phyloP scores from a whole-genome alignment of 768 basidiomycete genomes.

The Suillus ampliporus region DNA sequence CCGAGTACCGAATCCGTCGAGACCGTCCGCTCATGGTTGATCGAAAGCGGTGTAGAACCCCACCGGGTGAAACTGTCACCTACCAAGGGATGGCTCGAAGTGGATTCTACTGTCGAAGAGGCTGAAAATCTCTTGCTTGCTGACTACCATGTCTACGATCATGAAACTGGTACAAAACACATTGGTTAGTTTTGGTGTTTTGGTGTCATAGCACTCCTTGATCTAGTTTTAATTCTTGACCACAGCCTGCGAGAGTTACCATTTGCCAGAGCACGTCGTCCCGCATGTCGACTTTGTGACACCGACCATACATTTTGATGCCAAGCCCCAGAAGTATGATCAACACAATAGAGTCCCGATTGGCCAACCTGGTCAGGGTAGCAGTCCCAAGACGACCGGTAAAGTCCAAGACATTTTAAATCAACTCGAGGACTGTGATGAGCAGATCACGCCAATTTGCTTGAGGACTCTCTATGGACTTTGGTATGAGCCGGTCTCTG shows the following conservation, averaged over 20 bases:
- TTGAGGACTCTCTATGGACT: constrained; percentile 63
- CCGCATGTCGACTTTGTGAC: constrained; percentile 50
- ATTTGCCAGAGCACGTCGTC: constrained; percentile 43
- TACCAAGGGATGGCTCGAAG: constrained; percentile 46
- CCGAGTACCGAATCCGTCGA: constrained; percentile 44
- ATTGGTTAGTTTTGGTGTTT: constrained; percentile 35
- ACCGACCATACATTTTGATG: constrained; percentile 50
- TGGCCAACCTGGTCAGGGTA: constrained; percentile 23
- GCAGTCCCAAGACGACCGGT: constrained; percentile 26
- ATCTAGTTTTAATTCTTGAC: constrained; percentile 10
- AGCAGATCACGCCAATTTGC: constrained; percentile 59
- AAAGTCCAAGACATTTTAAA: constrained; percentile 19
- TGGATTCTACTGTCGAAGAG: constrained; percentile 47
- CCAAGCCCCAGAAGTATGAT: constrained; percentile 29
- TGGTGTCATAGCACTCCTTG: constrained; percentile 14
- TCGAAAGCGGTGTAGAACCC: constrained; percentile 39
- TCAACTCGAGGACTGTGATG: constrained; percentile 40
- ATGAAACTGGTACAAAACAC: constrained; percentile 43
- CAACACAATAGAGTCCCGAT: not conserved
- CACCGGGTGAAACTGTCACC: constrained; percentile 40
- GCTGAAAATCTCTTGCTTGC: constrained; percentile 49
- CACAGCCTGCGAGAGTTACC: constrained; percentile 47
- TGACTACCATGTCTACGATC: constrained; percentile 48
- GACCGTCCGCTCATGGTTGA: constrained; percentile 46
- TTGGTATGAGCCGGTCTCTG: constrained; percentile 49